These are phyloP conservation scores for Aureobasidium musti DNA, from an alignment of 2,329 filamentous ascomycete species.

Conservation along the genomic window DNA sequence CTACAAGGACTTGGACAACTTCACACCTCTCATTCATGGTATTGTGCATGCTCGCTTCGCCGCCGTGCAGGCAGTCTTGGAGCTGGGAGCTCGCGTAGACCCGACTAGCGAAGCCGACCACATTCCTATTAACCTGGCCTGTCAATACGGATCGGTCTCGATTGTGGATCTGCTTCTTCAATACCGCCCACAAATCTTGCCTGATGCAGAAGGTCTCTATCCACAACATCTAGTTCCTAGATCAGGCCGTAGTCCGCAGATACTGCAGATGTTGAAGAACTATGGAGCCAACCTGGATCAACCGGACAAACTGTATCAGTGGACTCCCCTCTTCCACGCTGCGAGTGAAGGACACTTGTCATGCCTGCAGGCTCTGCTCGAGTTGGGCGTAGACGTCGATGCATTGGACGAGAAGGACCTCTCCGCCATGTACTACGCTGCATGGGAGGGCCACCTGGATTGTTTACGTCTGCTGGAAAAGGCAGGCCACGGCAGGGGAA, in stretches of 20 bases:
- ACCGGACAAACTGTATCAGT: slow-evolving; percentile 92
- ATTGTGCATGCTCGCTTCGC: slow-evolving; percentile 84
- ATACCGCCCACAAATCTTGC: slow-evolving; percentile 77
- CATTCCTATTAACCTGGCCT: slow-evolving; percentile 90
- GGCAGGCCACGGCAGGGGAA: slow-evolving; percentile 42
- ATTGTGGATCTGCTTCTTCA: slow-evolving; percentile 84
- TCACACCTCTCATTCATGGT: slow-evolving; percentile 90
- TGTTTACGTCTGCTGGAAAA: slow-evolving; percentile 87
- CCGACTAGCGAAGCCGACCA: slow-evolving; percentile 85
- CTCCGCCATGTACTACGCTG: slow-evolving; percentile 96
- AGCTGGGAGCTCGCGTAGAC: slow-evolving; percentile 78
- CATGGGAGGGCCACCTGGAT: slow-evolving; percentile 93
- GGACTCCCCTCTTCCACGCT: slow-evolving; percentile 95
- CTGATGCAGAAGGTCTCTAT: slow-evolving; percentile 93
- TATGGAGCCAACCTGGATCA: slow-evolving; percentile 91
- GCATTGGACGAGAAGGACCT: slow-evolving; percentile 89
- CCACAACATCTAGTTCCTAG: slow-evolving; percentile 96
- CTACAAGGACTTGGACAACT: slow-evolving; percentile 92
- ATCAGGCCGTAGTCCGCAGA: slow-evolving; percentile 76
- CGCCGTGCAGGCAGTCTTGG: slow-evolving; percentile 77
- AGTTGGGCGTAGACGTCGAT: slow-evolving; percentile 74
- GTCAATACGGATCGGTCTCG: slow-evolving; percentile 82
- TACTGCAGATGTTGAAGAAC: slow-evolving; percentile 76
- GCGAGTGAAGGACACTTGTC: slow-evolving; percentile 94
- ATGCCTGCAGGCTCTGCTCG: slow-evolving; percentile 78